Base-by-base conservation (phyloP, 2,329 filamentous ascomycete genomes). In the Trichoderma sp. region DNA sequence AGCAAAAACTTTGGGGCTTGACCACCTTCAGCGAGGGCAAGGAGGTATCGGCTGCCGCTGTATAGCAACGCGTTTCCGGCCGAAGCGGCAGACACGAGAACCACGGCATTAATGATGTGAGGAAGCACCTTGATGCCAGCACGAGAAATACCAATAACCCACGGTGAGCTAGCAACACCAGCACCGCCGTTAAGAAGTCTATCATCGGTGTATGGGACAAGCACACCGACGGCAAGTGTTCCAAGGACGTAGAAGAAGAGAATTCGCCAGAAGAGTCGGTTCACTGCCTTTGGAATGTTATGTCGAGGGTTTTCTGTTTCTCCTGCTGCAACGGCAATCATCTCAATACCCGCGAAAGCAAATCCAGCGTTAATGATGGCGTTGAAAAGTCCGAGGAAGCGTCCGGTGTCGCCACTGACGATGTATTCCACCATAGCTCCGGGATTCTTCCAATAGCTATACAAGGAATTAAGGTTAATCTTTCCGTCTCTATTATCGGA, bases 221-320 rank as follows among this genome's bases (percentile, higher is more conserved):
- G 82, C 61, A 90, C 84, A 15, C 85, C 83, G 3, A 87, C 86
- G 13, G 84, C 83, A 71, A 89, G 86, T 50, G 91, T 86, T 84
- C 84, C 74, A 78, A 93, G 84, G n/a, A 93, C 86, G 80, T 93
- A 93, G 81, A 94, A 93, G 1, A 86, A 81, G 0, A 90, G 90
- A 36, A 94, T 83, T 63, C 92, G 90, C 79, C 91, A 93, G 80
- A 93, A 93, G 39, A 93, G 90, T 59, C 89, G 89, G 74, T 92
- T 93, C 82, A 88, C 93, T 1, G 92, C 91, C 71, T 86, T 87
- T 0, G 91, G 91, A 80, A 94, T 88, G 34, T 89, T 87, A 28
- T 81, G 80, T 55, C 91, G 86, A 2, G 91, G 90, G 77, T 92
- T 91, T 76, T 90, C 86, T 20, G 90, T 87, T 80, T 93, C 91